A percentile compares a stretch with the other conserved stretches of the same genome.
These are phyloP conservation scores for Eucalyptus cloeziana DNA, from an alignment of 345 rosid genomes.

Conservation along the genomic window DNA sequence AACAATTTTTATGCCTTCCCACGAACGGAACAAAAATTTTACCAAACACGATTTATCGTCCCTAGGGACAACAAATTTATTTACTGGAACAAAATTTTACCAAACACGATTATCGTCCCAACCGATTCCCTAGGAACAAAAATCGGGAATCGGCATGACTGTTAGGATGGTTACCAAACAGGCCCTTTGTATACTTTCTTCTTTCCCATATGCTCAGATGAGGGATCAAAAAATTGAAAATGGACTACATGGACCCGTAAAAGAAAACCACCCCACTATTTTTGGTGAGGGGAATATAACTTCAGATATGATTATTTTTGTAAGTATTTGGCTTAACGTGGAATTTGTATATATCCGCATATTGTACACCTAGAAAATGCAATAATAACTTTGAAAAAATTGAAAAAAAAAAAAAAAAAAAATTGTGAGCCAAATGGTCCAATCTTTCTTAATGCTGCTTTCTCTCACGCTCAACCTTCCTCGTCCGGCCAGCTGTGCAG, in stretches of 20 bases:
- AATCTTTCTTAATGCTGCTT: background rate
- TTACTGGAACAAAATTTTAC: no score
- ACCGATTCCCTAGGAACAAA: no score
- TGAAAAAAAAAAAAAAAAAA: fast-evolving
- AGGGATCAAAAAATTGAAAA: background rate
- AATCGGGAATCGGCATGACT: no score
- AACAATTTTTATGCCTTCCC: no score
- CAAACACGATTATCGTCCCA: no score
- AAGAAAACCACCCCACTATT: background rate
- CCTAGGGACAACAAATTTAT: no score
- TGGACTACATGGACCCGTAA: background rate
- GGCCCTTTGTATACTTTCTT: background rate
- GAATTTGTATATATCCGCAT: background rate
- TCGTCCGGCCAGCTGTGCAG: background rate
- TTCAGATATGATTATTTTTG: background rate
- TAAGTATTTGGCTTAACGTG: fast-evolving
- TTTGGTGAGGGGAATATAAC: no score
- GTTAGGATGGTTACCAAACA: no score
- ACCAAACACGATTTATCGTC: no score
- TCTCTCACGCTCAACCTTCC: background rate
- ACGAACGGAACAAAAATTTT: no score
- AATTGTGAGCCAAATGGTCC: background rate
- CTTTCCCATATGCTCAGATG: background rate
- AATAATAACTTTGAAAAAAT: background rate
- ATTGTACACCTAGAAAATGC: background rate